phyloP scores from a whole-genome alignment of 352 stramenopile species.

The Phytopythium ostracodes region DNA sequence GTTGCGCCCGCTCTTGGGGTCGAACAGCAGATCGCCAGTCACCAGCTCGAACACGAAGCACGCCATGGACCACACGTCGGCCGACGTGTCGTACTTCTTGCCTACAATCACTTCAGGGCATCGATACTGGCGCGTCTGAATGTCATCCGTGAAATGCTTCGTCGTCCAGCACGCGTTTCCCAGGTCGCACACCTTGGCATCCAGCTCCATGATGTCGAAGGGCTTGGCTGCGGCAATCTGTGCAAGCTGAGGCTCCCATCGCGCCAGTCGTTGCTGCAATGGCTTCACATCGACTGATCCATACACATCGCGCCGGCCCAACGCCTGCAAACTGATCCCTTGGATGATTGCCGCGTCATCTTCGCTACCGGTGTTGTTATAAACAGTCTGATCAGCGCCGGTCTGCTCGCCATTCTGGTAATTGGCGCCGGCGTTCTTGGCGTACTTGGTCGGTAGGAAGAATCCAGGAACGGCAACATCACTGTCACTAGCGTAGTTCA shows the following conservation, averaged over 20 bases:
- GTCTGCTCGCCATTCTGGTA: background rate
- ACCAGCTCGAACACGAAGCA: conserved; percentile 99
- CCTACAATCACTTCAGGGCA: conserved; percentile 97
- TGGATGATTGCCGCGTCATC: conserved; percentile 29
- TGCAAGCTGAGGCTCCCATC: conserved; percentile 38
- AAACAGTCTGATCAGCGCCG: background rate
- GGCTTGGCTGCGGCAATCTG: conserved; percentile 29
- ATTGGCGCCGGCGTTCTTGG: background rate
- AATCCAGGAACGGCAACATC: conserved; percentile 54
- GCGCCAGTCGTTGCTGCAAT: conserved; percentile 25
- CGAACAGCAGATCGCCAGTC: conserved; percentile 99
- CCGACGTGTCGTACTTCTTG: conserved; percentile 97
- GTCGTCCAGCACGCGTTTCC: conserved; percentile 99
- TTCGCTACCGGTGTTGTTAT: background rate
- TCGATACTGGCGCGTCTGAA: conserved; percentile 99
- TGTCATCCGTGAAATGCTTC: conserved; percentile 99
- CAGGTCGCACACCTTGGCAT: conserved; percentile 95
- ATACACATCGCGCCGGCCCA: background rate
- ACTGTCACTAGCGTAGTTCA: conserved; percentile 32
- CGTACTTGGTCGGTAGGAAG: conserved; percentile 33
- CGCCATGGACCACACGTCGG: conserved; percentile 98
- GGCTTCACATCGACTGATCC: conserved; percentile 14
- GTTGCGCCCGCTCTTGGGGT: conserved; percentile 90
- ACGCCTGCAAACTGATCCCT: conserved; percentile 32
- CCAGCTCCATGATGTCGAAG: conserved; percentile 63